These are phyloP conservation scores for Mallotus japonicus DNA, from an alignment of 441 rosid species.

Conservation along the genomic window DNA sequence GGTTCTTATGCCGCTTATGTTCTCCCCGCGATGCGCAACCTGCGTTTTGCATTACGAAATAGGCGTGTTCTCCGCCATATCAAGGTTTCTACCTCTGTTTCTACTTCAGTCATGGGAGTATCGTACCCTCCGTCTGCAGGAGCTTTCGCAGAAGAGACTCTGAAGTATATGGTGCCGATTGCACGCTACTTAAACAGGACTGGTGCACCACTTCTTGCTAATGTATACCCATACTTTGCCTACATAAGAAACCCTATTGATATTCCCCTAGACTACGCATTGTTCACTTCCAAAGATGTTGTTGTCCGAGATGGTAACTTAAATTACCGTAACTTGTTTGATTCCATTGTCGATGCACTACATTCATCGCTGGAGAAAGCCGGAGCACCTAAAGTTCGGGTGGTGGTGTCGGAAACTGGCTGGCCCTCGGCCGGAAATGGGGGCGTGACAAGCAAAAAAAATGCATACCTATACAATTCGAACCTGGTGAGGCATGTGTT, in stretches of 20 bases:
- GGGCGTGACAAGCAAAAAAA: background rate
- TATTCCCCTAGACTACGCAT: slow-evolving; percentile 45
- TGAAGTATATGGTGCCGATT: slow-evolving; percentile 36
- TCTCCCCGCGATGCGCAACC: slow-evolving; percentile 48
- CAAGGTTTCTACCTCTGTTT: slow-evolving; percentile 53
- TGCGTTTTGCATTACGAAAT: slow-evolving; percentile 35
- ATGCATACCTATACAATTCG: no score
- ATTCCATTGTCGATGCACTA: slow-evolving; percentile 42
- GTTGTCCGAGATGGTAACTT: slow-evolving; percentile 39
- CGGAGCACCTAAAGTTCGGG: background rate
- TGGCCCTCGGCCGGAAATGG: background rate
- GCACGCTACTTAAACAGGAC: slow-evolving; percentile 46
- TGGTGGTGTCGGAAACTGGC: background rate
- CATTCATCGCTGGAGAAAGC: background rate
- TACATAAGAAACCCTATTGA: slow-evolving; percentile 27
- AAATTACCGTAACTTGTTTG: slow-evolving; percentile 62
- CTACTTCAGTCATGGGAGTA: slow-evolving; percentile 38
- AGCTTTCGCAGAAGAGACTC: slow-evolving; percentile 43
- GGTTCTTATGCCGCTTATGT: slow-evolving; percentile 41
- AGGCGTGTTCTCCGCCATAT: slow-evolving; percentile 31
- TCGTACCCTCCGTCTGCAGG: slow-evolving; percentile 64
- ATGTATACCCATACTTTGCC: slow-evolving; percentile 71
- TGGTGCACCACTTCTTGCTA: slow-evolving; percentile 56
- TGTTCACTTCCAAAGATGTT: slow-evolving; percentile 44
- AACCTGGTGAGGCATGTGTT: no score